Evolutionary conservation across 495 filamentous ascomycete species (phyloP).

Genomic region (Daldinia vernicosa): DNA sequence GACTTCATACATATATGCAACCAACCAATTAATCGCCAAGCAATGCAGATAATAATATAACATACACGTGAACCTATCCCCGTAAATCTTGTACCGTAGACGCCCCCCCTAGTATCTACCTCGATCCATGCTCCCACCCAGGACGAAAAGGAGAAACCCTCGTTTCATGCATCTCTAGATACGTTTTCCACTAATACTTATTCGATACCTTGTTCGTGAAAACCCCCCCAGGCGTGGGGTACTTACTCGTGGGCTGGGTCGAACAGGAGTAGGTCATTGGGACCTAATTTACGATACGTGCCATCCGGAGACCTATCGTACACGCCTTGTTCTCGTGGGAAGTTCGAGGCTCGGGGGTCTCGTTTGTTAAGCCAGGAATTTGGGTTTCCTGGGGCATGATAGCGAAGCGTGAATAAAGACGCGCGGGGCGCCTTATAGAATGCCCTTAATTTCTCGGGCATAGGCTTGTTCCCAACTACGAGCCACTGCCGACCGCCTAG

Average conservation of each 20-base stretch:
- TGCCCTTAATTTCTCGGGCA: constrained; percentile 2
- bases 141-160: background rate
- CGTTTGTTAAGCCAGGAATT: constrained; percentile 39
- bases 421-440: constrained; percentile 42
- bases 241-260: background rate
- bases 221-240: background rate
- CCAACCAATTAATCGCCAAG: background rate
- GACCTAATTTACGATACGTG: constrained; percentile 13
- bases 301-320: constrained; percentile 20
- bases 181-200: background rate
- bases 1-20: background rate
- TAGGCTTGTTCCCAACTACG: constrained; percentile 29
- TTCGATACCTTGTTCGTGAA: background rate
- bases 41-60: background rate
- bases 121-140: background rate
- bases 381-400: constrained; percentile 25
- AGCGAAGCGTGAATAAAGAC: constrained; percentile 41
- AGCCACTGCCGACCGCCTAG: constrained; percentile 58
- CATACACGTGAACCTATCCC: background rate
- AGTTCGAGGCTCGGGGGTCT: constrained; percentile 20
- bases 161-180: background rate
- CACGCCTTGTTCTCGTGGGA: constrained; percentile 17
- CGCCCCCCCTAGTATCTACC: background rate
- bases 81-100: background rate
- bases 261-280: background rate